Evolutionary conservation across 2,329 filamentous ascomycete genomes (phyloP), one percentile per base, ranked within the genome.

Genomic region (Fusarium chuoi): DNA sequence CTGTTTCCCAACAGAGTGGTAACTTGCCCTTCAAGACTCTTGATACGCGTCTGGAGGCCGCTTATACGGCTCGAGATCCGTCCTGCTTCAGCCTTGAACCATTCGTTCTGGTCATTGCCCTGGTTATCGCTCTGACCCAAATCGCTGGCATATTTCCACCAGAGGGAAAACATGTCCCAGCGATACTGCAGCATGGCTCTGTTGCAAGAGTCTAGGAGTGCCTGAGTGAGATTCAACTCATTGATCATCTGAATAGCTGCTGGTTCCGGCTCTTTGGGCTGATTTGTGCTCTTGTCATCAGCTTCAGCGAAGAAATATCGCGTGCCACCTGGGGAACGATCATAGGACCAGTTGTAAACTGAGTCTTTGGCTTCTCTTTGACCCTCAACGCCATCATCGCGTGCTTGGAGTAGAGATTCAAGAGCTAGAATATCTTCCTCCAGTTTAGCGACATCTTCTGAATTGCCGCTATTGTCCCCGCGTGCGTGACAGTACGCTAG

Each of bases 111-210:
- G 2, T 54, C 46, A 22, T 62, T 54, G 3, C 58, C 58, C 1
- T 62, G 46, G 35, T 41, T 62, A 30, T 61, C 58, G 30, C 58
- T 61, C 46, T 61, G 58, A 1, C 58, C 58, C 2, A 61, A 0
- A 51, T 60, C 44, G 0, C 57, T 60, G 4, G 57, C 71, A 44
- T 78, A 84, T 56, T 82, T 81, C 83, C 83, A 86, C 83, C 83
- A 86, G 6, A 71, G n/a, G 0, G 82, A 77, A 62, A 85, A 85
- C 72, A 85, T 73, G 17, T 83, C 78, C 84, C 84, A 85, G 36
- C 78, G 79, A 22, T 75, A 59, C 38, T 79, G 75, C n/a, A 61
- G 49, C 8, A 75, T 49, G 17, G 68, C 51, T 13, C 76, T 73
- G 18, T 26, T 58, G 30, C 65, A 68, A 0, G 71, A 62, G 28